Base-by-base conservation (phyloP, 2,329 filamentous ascomycete genomes). In the Ophiostoma ulmi region DNA sequence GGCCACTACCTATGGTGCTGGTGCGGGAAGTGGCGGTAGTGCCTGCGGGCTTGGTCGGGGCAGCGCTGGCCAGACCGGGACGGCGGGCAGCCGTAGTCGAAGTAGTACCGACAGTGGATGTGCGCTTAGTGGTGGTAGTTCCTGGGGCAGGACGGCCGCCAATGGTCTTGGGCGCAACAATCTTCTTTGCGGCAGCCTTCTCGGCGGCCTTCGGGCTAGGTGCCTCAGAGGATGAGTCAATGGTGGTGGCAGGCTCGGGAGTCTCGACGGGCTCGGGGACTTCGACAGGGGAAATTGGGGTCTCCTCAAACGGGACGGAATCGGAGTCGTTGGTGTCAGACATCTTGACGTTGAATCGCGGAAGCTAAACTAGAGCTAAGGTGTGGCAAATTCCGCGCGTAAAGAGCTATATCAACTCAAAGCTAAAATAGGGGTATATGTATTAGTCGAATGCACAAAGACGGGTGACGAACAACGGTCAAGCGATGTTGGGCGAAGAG, bases 251-350 rank as follows among this genome's bases (percentile, higher is more conserved):
- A 64, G 69, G 61, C 44, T 39, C 69, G 13, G 71, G 66, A 17
- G 67, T 44, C 8, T 74, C 73, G 3, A 73, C 39, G 36, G 70
- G 69, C 20, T 70, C 70, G 55, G 75, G 70, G 26, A 67, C 71
- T 36, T 67, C 58, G 17, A 67, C 71, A 70, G 70, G 58, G 36
- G 22, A 67, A 20, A 67, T 68, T 31, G 74, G 73, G 58, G 74
- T 75, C 65, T 77, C 76, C 63, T 73, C 73, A 71, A 75, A 75
- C 73, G 76, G 74, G 71, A 76, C 76, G 66, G 75, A 75, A 67
- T 78, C 76, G 72, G 76, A 73, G 64, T 70, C 75, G 58, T 78
- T 78, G 74, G 73, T 74, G 72, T 80, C 78, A 68, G 79, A 77
- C 79, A 80, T 80, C 73, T 67, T 76, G 73, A 72, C 22, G 41